Base-by-base conservation (phyloP, 768 basidiomycete species). In the Melanogaster broomeanus region DNA sequence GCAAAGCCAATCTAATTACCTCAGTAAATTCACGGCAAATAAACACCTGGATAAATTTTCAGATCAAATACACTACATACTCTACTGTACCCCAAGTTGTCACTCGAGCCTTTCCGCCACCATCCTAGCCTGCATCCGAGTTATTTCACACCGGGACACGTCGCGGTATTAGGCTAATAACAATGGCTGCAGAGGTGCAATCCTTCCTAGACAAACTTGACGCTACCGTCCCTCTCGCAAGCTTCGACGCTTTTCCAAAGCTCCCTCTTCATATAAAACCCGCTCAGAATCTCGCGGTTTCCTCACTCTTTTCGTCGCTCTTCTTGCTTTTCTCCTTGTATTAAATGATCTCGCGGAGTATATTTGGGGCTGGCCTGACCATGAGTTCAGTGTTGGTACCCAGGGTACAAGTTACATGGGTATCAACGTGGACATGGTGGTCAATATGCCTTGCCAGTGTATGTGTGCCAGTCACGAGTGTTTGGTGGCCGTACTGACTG, bases 391-490 rank as follows among this genome's bases (percentile, higher is more conserved):
- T 57, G 86, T 99, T 45, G 95, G 98, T 64, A 70, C 70, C 28
- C 78, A 81, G 49, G 71, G 77, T 31, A 69, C 71, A 9, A 82
- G 79, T 54, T 84, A 76, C 47, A 74, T 99, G 76, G 82, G 84
- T 58, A 77, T 99, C 58, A 98, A 99, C 68, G 79, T 98, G 47
- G 96, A 99, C 72, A 71, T 98, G 73, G 83, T 90, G 22, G 89
- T 98, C 34, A 90, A 90, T 60, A 97, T 94, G 82, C 93, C 93
- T 2, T 98, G 95, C 72, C 77, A 79, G 70, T 92, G 94, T 96
- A 68, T 72, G 93, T 82, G 16, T n/a, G 7, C 18, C 6, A 6
- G 42, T 15, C 15, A 9, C 31, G 18, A 21, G 10, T 12, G 7
- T 25, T 24, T 1, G 0, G 11, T 28, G 18, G 16, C 19, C 6